Evolutionary conservation across 1,284 basidiomycete species (phyloP), one percentile per base, ranked within the genome.

Genomic region (Melampsora americana): DNA sequence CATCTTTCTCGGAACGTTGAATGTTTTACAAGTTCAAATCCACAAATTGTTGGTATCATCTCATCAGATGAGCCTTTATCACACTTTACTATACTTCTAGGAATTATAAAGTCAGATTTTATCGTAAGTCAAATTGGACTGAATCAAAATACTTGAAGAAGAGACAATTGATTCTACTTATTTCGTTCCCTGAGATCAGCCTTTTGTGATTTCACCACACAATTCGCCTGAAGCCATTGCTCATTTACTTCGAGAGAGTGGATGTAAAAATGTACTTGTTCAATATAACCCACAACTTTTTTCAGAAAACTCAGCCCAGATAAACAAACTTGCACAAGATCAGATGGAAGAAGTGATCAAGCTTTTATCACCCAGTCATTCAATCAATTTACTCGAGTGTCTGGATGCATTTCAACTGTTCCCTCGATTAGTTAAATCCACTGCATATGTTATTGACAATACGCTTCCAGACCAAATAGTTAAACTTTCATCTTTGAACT

Each of bases 171-270:
- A 42, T 42, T 42, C 12, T 42, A 42, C 39, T 9, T 42, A 5
- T 42, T 11, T 42, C 11, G 11, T 42, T 9, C 6, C 39, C 12
- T 42, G 39, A 12, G 5, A 42, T 1, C 12, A 42, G 39, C 39
- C 39, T 42, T 42, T 42, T 42, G 39, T 56, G 53, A 56, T 56
- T 23, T 56, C 53, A n/a, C 26, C 53, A 56, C 6, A 7, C n/a
- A 56, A 56, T 18, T 56, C 53, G n/a, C 53, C 53, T 28, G 53
- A 23, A 56, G 53, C 53, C 7, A 56, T 56, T 56, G 53, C 53
- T 23, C 53, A 56, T 28, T 56, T 56, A 28, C 53, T 56, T 23
- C 20, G 12, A 6, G 9, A 56, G 5, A 28, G 53, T n/a, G 26
- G 26, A 14, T 56, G 53, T 28, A 28, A n/a, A 12, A n/a, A 56